Base-by-base conservation (phyloP, 2,329 filamentous ascomycete genomes). In the Ascochyta fabae region DNA sequence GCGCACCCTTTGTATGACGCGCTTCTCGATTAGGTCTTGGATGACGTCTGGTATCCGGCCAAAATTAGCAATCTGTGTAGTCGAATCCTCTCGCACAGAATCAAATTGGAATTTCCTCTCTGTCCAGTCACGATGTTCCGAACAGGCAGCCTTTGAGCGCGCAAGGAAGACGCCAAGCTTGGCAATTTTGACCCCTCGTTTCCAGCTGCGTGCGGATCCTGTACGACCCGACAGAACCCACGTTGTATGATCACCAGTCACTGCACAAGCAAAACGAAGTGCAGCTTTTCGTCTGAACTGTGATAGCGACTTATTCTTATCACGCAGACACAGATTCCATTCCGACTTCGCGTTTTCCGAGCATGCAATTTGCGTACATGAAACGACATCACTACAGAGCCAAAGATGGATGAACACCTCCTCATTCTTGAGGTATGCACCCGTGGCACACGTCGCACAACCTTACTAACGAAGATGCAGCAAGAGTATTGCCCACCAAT, bases 401-500 rank as follows among this genome's bases (percentile, higher is more conserved):
- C 16, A 64, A 73, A 66, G 60, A 75, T 74, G 73, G 73, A 61
- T 74, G 72, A 74, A 41, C 64, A 71, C 42, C 48, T 73, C n/a
- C 60, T 60, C 46, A 61, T 66, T 44, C 66, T 74, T 53, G 71
- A 74, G 63, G 72, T 73, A 67, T 23, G 61, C 50, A 39, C 48
- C 42, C 15, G 16, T 13, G 29, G 29, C 27, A 9, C 12, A 22
- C 16, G 50, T 63, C 27, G 54, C 47, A 53, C 58, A 34, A 47
- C 38, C 36, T 59, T 15, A 46, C 62, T 68, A 45, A 64, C 48
- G n/a, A 26, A 29, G 2, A 43, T 43, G 36, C 36, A 93, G 87
- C 82, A 86, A 58, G 85, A 88, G 61, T 94, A 91, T 69, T 88
- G 87, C 70, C 84, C 89, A 23, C 84, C 88, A 16, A 76, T 97